phyloP scores from a whole-genome alignment of 1,284 basidiomycete genomes.

The Trametes pubescens region DNA sequence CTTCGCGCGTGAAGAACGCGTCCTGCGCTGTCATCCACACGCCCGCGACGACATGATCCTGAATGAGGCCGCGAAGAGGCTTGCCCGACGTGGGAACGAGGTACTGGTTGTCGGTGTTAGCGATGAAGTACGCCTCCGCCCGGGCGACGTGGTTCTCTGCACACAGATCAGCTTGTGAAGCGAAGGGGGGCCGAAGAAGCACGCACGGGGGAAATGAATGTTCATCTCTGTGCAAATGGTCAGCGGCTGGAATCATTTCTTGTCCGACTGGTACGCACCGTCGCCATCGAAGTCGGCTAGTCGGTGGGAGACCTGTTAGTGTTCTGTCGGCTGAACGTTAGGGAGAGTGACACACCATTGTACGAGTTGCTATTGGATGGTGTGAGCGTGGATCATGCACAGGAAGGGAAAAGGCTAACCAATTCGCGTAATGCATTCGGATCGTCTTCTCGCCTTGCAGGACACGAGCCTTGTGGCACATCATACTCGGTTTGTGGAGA shows the following conservation, averaged over 20 bases:
- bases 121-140: constrained; percentile 93
- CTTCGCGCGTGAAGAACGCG: constrained; percentile 93
- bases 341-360: constrained; percentile 70
- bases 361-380: constrained; percentile 85
- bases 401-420: constrained; percentile 58
- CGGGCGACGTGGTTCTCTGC: constrained; percentile 92
- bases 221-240: constrained; percentile 85
- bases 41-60: constrained; percentile 98
- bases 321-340: neutral
- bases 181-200: constrained; percentile 17
- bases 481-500: constrained; percentile 99
- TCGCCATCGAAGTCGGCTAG: constrained; percentile 99
- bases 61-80: constrained; percentile 96
- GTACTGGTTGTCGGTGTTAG: constrained; percentile 99
- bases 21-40: constrained; percentile 99
- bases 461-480: constrained; percentile 96
- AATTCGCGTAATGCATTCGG: constrained; percentile 99
- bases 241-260: constrained; percentile 22
- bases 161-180: constrained; percentile 22
- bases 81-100: constrained; percentile 98
- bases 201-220: constrained; percentile 96
- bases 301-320: constrained; percentile 17
- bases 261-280: constrained; percentile 56
- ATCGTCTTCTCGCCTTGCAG: constrained; percentile 98
- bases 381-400: constrained; percentile 11